phyloP scores from a whole-genome alignment of 116 monocot genomes.

The Papilionanthe hybrid region DNA sequence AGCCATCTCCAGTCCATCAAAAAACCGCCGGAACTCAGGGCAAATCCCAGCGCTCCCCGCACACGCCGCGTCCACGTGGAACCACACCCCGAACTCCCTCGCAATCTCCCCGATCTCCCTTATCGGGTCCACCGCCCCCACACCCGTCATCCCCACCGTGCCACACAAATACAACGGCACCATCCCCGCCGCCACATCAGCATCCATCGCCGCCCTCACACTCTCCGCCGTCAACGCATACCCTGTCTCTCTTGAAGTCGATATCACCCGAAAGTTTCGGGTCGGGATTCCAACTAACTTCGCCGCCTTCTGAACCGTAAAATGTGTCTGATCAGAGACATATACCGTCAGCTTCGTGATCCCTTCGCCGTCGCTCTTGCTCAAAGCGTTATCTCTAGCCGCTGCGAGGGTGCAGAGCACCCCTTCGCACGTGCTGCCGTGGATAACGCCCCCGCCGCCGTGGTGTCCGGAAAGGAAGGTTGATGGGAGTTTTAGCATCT shows the following conservation, averaged over 20 bases:
- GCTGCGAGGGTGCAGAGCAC: slow-evolving; percentile 39
- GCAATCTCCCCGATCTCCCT: slow-evolving; percentile 24
- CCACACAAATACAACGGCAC: slow-evolving; percentile 43
- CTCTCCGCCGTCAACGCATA: slow-evolving; percentile 21
- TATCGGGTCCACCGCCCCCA: slow-evolving; percentile 40
- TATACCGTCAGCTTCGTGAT: slow-evolving; percentile 33
- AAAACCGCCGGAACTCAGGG: slow-evolving; percentile 34
- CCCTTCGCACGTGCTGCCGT: slow-evolving; percentile 47
- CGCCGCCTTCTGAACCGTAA: slow-evolving; percentile 37
- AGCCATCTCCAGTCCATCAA: slow-evolving; percentile 35
- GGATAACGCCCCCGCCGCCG: slow-evolving; percentile 30
- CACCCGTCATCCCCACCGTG: slow-evolving; percentile 39
- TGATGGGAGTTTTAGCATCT: slow-evolving; percentile 27
- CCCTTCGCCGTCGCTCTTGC: slow-evolving; percentile 11
- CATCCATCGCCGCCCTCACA: slow-evolving; percentile 15
- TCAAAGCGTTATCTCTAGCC: slow-evolving; percentile 29
- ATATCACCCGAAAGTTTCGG: slow-evolving; percentile 27
- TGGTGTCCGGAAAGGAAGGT: slow-evolving; percentile 19
- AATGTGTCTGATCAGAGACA: slow-evolving; percentile 48
- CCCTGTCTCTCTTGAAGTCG: slow-evolving; percentile 11
- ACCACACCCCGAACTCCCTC: slow-evolving; percentile 17
- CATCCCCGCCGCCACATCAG: slow-evolving; percentile 24
- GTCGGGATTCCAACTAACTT: slow-evolving; percentile 38
- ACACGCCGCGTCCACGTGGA: slow-evolving; percentile 38
- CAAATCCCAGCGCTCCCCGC: slow-evolving; percentile 34